Base-by-base conservation (phyloP, 2,329 filamentous ascomycete genomes). In the Fusarium decemcellulare region DNA sequence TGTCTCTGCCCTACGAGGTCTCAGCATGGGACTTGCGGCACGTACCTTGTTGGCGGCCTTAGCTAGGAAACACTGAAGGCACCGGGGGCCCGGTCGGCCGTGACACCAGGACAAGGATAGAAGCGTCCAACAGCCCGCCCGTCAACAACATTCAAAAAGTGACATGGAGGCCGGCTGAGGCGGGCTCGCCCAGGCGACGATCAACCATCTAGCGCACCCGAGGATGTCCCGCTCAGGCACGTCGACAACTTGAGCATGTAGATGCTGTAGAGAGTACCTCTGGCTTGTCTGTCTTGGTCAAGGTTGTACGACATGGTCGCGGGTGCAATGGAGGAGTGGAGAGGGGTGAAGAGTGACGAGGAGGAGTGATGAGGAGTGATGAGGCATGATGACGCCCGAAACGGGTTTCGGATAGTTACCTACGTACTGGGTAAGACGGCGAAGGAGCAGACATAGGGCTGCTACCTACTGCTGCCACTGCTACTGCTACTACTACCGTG, bases 401-500 rank as follows among this genome's bases (percentile, higher is more conserved):
- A 18, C 11, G 15, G 27, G 29, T 40, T 27, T 37, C 30, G 36
- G 32, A 37, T 18, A 51, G 47, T n/a, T n/a, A 37, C 15, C 18
- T 23, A 29, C 18, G 32, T 23, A 23, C n/a, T 29, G 61, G 36
- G 63, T 66, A 58, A 67, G 60, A 52, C 50, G 30, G 60, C 54
- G 34, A 60, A 43, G 56, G 60, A 57, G 54, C 51, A 40, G 48
- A 55, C 16, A 52, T 65, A 56, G 65, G 37, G 16, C 39, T 37
- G 16, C 43, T 29, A 47, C 42, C 29, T 47, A 55, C 60, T 65
- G 65, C 61, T 62, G 51, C 47, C 56, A 23, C 37, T 61, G 59
- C 60, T 57, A 65, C 65, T 68, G 43, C 55, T 56, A 68, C 61
- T 44, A 30, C 61, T 52, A 62, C 65, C 43, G 57, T 52, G 61